Conservation (phyloP, 2,329 filamentous ascomycete species). For the Penicillium verrucosum region DNA sequence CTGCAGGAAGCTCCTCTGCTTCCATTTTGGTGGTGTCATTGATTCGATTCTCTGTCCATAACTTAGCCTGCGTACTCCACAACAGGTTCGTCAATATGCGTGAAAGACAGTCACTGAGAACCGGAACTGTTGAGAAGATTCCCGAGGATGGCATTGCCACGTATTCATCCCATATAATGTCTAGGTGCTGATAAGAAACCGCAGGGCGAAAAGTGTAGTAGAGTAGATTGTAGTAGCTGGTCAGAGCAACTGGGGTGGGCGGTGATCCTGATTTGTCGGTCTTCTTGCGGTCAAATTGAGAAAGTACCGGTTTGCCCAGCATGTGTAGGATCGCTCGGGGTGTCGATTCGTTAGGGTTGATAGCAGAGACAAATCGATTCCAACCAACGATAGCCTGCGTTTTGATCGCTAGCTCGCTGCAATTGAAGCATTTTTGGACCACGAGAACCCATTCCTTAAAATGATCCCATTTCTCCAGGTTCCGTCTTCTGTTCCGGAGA, state of each 20-base stretch:
- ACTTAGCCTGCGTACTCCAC: slow-evolving; percentile 49
- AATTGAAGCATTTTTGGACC: slow-evolving; percentile 81
- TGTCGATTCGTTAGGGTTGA: slow-evolving; percentile 61
- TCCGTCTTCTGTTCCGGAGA: slow-evolving; percentile 59
- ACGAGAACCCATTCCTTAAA: slow-evolving; percentile 72
- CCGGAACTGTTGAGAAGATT: slow-evolving; percentile 50
- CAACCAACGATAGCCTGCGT: slow-evolving; percentile 79
- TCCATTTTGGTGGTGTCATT: slow-evolving; percentile 57
- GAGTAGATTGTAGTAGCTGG: slow-evolving; percentile 73
- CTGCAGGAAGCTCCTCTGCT: slow-evolving; percentile 72
- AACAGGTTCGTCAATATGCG: slow-evolving; percentile 69
- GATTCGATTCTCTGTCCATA: slow-evolving; percentile 74
- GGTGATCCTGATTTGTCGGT: slow-evolving; percentile 49
- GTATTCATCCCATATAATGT: slow-evolving; percentile 74
- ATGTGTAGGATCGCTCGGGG: slow-evolving; percentile 57
- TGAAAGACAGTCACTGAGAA: slow-evolving; percentile 60
- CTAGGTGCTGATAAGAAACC: slow-evolving; percentile 62
- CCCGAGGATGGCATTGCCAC: slow-evolving; percentile 62
- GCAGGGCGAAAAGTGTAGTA: slow-evolving; percentile 79
- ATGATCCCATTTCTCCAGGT: slow-evolving; percentile 66
- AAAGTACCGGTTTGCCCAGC: slow-evolving; percentile 65
- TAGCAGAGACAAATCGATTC: slow-evolving; percentile 76
- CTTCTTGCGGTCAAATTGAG: slow-evolving; percentile 65
- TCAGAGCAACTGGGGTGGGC: slow-evolving; percentile 59
- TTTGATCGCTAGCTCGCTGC: slow-evolving; percentile 66